Evolutionary conservation across 164 flowering plant species (phyloP).

Genomic region (Sextonia rubra): DNA sequence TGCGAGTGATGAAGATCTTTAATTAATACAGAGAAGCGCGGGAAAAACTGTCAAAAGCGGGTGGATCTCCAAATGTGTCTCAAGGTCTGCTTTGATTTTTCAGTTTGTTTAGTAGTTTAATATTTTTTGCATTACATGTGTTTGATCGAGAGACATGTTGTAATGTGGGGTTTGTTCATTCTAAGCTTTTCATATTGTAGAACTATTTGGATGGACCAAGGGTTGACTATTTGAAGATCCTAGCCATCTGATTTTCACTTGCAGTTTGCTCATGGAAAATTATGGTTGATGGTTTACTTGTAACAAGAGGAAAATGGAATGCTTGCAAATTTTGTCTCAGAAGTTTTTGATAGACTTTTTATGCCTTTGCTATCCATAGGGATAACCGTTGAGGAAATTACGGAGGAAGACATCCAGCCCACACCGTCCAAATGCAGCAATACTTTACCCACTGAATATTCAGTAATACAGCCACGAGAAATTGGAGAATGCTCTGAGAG

Average conservation of each 20-base stretch:
- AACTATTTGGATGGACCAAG: neutral
- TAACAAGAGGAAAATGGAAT: neutral
- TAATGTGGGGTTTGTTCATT: no score
- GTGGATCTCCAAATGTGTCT: conserved; percentile 27
- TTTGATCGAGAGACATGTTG: no score
- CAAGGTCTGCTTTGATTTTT: conserved; percentile 34
- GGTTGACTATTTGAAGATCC: neutral
- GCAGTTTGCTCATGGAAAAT: no score
- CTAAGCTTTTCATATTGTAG: neutral
- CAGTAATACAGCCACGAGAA: conserved; percentile 20
- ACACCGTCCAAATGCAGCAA: conserved; percentile 24
- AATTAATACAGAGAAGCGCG: conserved; percentile 52
- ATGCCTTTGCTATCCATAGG: neutral
- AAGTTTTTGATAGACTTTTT: neutral
- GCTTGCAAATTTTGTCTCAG: neutral
- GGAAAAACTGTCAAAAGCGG: conserved; percentile 43
- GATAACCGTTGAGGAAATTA: conserved; percentile 84
- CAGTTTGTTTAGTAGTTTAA: neutral
- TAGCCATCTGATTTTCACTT: neutral
- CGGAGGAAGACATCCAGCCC: conserved; percentile 44
- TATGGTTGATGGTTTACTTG: neutral
- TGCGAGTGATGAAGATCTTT: conserved; percentile 11
- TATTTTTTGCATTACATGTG: neutral
- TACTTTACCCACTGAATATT: conserved; percentile 24
- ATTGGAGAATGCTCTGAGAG: conserved; percentile 16